Conservation (phyloP, 768 basidiomycete species). For the Serendipita indica region DNA sequence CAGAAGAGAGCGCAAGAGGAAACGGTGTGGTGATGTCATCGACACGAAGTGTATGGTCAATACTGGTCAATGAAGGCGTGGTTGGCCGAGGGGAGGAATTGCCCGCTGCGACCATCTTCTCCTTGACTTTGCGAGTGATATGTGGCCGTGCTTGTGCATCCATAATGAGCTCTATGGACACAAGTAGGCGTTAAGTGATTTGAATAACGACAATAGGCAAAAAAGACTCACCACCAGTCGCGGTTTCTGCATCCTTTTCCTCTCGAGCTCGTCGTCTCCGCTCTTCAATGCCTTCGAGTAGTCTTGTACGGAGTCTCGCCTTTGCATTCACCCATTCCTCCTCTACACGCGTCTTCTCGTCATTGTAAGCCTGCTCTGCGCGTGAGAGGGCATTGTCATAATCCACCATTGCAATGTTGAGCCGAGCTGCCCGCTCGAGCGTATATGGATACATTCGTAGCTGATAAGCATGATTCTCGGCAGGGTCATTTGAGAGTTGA, state of each 20-base stretch:
- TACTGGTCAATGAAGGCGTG: slow-evolving; percentile 43
- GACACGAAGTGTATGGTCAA: slow-evolving; percentile 72
- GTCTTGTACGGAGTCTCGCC: slow-evolving; percentile 57
- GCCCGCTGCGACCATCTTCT: slow-evolving; percentile 46
- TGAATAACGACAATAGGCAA: slow-evolving; percentile 9
- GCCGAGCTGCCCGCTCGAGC: slow-evolving; percentile 59
- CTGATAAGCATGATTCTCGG: slow-evolving; percentile 46
- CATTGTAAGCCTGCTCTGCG: slow-evolving; percentile 56
- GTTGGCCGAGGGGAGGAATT: slow-evolving; percentile 29
- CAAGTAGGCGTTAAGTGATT: slow-evolving; percentile 6
- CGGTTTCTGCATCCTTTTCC: slow-evolving; percentile 83
- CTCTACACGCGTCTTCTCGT: slow-evolving; percentile 65
- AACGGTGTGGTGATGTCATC: slow-evolving; percentile 81
- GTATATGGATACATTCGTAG: slow-evolving; percentile 60
- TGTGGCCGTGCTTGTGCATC: slow-evolving; percentile 67
- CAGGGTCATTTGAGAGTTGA: slow-evolving; percentile 28
- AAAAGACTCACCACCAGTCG: slow-evolving; percentile 39
- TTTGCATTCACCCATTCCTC: slow-evolving; percentile 68
- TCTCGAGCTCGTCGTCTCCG: slow-evolving; percentile 62
- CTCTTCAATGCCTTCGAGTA: slow-evolving; percentile 77
- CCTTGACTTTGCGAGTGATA: slow-evolving; percentile 70
- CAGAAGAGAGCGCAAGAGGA: slow-evolving; percentile 54
- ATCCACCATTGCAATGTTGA: slow-evolving; percentile 49
- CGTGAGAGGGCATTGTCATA: slow-evolving; percentile 54
- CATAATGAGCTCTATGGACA: slow-evolving; percentile 43